Conservation (phyloP, 371 early-diverging fungal genomes). For the Pancytospora epiphaga region DNA sequence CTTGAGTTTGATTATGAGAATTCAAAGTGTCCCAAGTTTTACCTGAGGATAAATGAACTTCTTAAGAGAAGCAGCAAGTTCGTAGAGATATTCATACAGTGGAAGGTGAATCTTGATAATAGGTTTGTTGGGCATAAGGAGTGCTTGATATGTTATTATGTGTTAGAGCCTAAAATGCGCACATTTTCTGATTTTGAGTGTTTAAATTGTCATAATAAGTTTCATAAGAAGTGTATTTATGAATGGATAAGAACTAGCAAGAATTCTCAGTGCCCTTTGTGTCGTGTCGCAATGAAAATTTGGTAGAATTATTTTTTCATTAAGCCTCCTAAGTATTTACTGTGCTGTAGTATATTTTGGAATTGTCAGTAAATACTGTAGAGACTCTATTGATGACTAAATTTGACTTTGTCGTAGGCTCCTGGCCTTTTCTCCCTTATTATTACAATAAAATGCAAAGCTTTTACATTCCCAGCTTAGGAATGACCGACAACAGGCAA, state of each 20-base stretch:
- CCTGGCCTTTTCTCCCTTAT: no score
- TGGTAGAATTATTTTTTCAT: no score
- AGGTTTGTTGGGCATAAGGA: constrained; percentile 43
- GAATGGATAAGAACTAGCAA: constrained; percentile 46
- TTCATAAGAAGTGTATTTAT: constrained; percentile 49
- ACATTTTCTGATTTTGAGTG: constrained; percentile 50
- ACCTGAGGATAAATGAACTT: constrained; percentile 40
- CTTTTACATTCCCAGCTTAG: no score
- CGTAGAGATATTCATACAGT: constrained; percentile 49
- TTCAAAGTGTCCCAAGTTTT: constrained; percentile 9
- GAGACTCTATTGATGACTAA: no score
- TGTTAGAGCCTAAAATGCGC: constrained; percentile 46
- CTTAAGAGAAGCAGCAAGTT: constrained; percentile 48
- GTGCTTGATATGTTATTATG: constrained; percentile 59
- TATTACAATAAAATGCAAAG: no score
- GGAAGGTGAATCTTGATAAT: constrained; percentile 52
- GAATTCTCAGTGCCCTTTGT: constrained; percentile 50
- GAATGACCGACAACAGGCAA: no score
- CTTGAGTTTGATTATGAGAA: constrained; percentile 23
- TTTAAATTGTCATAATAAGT: constrained; percentile 50
- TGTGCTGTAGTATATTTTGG: no score
- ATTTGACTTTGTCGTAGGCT: no score
- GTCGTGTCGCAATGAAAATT: constrained; percentile 28
- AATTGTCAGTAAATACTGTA: no score
- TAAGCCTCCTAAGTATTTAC: no score